Evolutionary conservation across 139 green algal genomes (phyloP).

Genomic region (Micractinium sp.): DNA sequence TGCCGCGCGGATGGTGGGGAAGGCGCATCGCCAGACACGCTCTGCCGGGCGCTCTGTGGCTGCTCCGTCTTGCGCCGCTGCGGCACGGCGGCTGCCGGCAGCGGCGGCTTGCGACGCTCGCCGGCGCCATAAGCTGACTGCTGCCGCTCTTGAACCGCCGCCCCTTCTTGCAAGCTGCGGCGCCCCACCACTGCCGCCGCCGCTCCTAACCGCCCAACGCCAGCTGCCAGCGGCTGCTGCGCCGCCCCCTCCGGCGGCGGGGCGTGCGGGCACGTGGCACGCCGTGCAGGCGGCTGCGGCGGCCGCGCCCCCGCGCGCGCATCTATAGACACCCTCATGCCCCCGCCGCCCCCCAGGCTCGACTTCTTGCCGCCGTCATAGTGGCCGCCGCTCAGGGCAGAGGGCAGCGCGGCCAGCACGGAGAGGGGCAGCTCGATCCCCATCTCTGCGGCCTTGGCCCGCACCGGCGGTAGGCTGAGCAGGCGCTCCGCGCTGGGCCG

Average conservation of each 20-base stretch:
- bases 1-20: neutral
- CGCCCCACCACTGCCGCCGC: neutral
- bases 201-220: neutral
- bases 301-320: neutral
- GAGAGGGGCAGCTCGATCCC: neutral
- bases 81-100: conserved; percentile 1
- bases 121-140: neutral
- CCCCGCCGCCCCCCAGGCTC: neutral
- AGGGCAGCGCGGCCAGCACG: neutral
- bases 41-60: neutral
- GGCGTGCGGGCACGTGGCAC: neutral
- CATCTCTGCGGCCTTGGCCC: conserved; percentile 18
- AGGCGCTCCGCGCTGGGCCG: conserved; percentile 5
- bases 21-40: neutral
- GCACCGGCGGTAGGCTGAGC: conserved; percentile 19
- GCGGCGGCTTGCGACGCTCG: conserved; percentile 19
- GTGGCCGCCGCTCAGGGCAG: neutral
- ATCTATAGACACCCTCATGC: neutral
- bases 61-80: neutral
- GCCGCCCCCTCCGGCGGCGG: neutral
- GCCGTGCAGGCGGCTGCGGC: neutral
- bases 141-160: too few species aligned
- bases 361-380: neutral
- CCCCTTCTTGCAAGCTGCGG: too few species aligned
- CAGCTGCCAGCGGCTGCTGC: neutral